Conservation (phyloP, 2,329 filamentous ascomycete species). For the Bertia moriformis region DNA sequence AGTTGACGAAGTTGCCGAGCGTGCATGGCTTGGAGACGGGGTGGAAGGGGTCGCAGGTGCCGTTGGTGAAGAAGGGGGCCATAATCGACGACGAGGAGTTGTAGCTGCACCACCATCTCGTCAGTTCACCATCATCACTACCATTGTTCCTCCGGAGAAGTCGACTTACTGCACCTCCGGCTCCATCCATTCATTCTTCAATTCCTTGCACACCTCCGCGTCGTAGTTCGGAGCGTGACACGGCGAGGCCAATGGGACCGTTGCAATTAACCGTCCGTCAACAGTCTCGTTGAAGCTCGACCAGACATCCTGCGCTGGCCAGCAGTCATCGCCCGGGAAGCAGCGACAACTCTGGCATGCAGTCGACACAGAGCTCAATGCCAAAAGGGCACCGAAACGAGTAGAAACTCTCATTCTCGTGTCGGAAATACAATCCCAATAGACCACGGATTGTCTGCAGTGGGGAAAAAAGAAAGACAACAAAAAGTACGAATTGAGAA, state of each 20-base stretch:
- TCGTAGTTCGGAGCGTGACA: constrained; percentile 35
- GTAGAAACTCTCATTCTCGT: no score
- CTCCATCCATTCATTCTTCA: constrained; percentile 26
- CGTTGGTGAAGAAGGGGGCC: constrained; percentile 21
- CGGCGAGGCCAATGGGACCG: constrained; percentile 29
- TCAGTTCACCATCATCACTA: not conserved
- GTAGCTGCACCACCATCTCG: constrained; percentile 10
- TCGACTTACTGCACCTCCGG: constrained; percentile 26
- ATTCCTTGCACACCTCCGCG: constrained; percentile 20
- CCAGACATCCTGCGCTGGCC: constrained; percentile 32
- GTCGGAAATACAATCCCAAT: no score
- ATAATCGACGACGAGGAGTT: constrained; percentile 15
- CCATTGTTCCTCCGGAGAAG: not conserved
- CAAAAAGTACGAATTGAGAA: no score
- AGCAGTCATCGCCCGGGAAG: constrained; percentile 33
- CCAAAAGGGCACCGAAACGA: not conserved
- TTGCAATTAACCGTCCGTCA: constrained; percentile 31
- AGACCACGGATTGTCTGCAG: no score
- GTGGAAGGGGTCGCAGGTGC: constrained; percentile 22
- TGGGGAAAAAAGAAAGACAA: no score
- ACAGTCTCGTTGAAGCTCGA: constrained; percentile 31
- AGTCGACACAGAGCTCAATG: not conserved
- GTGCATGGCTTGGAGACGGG: constrained; percentile 23
- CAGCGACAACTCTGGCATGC: constrained; percentile 5
- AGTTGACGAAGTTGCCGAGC: constrained; percentile 27